Evolutionary conservation across 2,329 filamentous ascomycete species (phyloP), one percentile per base, ranked within the genome.

Genomic region (Sporothrix luriei): DNA sequence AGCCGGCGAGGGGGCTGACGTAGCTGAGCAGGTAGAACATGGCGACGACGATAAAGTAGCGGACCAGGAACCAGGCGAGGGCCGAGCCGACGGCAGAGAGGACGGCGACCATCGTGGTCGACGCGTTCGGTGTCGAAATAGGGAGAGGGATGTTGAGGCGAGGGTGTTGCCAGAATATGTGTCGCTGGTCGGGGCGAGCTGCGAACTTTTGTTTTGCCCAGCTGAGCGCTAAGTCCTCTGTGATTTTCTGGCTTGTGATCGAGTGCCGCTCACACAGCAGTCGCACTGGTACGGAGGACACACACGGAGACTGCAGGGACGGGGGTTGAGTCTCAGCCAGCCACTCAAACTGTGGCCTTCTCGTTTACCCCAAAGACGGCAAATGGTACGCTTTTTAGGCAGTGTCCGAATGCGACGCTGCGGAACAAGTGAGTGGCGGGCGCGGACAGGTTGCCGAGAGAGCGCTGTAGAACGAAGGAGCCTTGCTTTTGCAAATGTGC

Each of bases 21-120:
- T 84, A 78, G 71, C 88, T 89, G 72, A 90, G 78, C 79, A 87
- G 80, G 81, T 89, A 91, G 83, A 91, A 84, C 76, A 79, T 78
- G 74, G 84, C 55, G 71, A 82, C 83, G 73, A 87, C 79, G 77
- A 78, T 82, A 74, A 79, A 74, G 77, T 88, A 89, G 75, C 82
- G 83, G 72, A 78, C 78, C 72, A 84, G 74, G 77, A 85, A 84
- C 78, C 84, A 84, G 76, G 73, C 75, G 72, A 82, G 70, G 76
- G 79, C 78, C 29, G 69, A 49, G 24, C 19, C 65, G 43, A 57
- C 67, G 43, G 48, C 43, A 10, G 19, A 54, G n/a, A 71, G 46
- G 16, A 69, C 2, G 43, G 51, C 59, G 26, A 49, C 43, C 72
- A 71, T 72, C 3, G n/a, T 49, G 13, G 40, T 24, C 2, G 29